A percentile compares a stretch with the other conserved stretches of the same genome.
These are phyloP conservation scores for Fraxinus pennsylvanica DNA, from an alignment of 257 asterid genomes.

Conservation along the genomic window DNA sequence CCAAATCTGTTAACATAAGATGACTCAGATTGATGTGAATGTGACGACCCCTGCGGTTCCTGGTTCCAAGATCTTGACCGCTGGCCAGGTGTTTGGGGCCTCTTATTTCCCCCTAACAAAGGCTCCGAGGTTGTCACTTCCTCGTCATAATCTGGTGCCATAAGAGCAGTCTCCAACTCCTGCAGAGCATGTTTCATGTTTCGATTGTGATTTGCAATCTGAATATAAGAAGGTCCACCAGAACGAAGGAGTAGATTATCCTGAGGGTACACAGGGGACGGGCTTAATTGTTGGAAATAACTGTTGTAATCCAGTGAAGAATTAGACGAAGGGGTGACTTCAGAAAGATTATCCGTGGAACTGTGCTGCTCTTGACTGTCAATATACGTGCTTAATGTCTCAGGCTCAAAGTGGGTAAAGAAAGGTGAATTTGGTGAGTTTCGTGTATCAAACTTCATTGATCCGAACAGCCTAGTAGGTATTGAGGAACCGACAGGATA, in stretches of 20 bases:
- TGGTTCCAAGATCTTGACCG: too few species aligned
- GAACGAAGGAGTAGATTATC: not conserved
- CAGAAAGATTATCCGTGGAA: not conserved
- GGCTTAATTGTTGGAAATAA: not conserved
- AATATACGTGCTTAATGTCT: not conserved
- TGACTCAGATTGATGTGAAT: slow-evolving; percentile 1
- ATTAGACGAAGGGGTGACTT: not conserved
- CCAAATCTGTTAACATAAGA: not conserved
- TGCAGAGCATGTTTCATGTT: not conserved
- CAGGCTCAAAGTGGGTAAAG: not conserved
- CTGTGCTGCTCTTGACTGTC: slow-evolving; percentile 4
- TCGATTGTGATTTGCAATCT: not conserved
- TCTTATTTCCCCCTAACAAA: not conserved
- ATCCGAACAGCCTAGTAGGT: not conserved
- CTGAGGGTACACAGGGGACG: not conserved
- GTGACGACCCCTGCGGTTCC: not conserved
- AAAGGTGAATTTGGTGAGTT: not conserved
- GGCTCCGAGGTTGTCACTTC: not conserved
- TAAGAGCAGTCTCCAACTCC: slow-evolving; percentile 1
- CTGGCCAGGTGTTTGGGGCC: too few species aligned
- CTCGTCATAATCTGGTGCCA: not conserved
- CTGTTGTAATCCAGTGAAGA: not conserved
- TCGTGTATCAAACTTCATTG: not conserved
- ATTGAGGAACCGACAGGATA: not conserved
- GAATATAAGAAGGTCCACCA: not conserved